Conservation (phyloP, 2,329 filamentous ascomycete genomes). For the Fusarium sambucinum region DNA sequence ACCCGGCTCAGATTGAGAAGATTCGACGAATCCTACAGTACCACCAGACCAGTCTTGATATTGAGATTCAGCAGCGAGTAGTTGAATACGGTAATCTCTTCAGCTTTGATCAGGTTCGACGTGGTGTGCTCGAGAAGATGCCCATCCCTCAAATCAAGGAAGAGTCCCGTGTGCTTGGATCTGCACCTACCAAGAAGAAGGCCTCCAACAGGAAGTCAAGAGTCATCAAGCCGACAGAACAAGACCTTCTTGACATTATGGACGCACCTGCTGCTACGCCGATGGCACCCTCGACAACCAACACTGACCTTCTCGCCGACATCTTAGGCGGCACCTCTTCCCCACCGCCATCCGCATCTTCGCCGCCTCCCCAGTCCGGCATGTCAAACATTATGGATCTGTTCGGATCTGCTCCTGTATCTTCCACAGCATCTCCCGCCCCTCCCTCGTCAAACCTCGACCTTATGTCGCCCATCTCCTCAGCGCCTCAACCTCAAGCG, state of each 20-base stretch:
- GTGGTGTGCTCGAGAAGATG: conserved; percentile 97
- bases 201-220: conserved; percentile 81
- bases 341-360: conserved; percentile 53
- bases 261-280: conserved; percentile 72
- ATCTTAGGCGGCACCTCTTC: conserved; percentile 83
- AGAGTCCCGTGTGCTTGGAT: conserved; percentile 89
- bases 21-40: conserved; percentile 81
- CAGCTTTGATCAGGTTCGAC: conserved; percentile 84
- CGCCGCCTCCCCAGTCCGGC: conserved; percentile 67
- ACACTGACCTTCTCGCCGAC: conserved; percentile 88
- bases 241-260: conserved; percentile 95
- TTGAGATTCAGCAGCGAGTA: conserved; percentile 95
- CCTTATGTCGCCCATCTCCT: conserved; percentile 62
- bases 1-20: conserved; percentile 86
- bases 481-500: conserved; percentile 54
- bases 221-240: conserved; percentile 84
- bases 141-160: conserved; percentile 96
- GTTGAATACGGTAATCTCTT: conserved; percentile 98
- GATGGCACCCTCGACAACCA: conserved; percentile 69
- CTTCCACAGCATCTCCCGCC: conserved; percentile 50
- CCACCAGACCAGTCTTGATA: conserved; percentile 88
- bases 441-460: conserved; percentile 61
- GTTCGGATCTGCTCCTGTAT: conserved; percentile 68
- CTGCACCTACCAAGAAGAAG: conserved; percentile 76
- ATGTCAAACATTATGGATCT: conserved; percentile 89